Percentiles rank a stretch among this genome's conserved stretches.
These are phyloP conservation scores for Bertia moriformis DNA, from an alignment of 2,329 filamentous ascomycete genomes.

Conservation along the genomic window DNA sequence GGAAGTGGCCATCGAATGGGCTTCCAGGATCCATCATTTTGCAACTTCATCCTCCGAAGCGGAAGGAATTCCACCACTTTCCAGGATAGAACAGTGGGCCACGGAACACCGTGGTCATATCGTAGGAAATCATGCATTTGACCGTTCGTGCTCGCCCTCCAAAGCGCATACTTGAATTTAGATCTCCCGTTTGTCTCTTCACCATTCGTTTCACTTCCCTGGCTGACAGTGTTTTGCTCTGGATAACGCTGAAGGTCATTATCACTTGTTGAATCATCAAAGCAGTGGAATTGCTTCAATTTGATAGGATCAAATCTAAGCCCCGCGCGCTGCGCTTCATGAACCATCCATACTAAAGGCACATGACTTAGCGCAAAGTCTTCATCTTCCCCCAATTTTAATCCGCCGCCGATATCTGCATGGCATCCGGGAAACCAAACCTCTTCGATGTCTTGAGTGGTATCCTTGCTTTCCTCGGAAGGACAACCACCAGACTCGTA, in stretches of 20 bases:
- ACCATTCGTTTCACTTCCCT: neutral
- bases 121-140: conserved; percentile 35
- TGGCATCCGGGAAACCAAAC: conserved; percentile 46
- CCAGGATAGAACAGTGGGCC: conserved; percentile 31
- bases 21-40: conserved; percentile 40
- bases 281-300: conserved; percentile 32
- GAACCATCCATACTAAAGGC: conserved; percentile 44
- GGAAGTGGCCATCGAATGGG: conserved; percentile 45
- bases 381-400: conserved; percentile 22
- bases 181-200: neutral
- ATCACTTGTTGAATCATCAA: conserved; percentile 17
- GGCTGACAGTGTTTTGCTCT: conserved; percentile 1
- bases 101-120: conserved; percentile 26
- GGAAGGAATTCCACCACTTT: conserved; percentile 50
- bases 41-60: conserved; percentile 46
- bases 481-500: neutral
- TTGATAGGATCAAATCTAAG: conserved; percentile 38
- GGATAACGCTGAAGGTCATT: neutral
- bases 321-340: conserved; percentile 37
- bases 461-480: conserved; percentile 11
- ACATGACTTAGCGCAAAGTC: conserved; percentile 31
- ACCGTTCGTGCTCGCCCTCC: neutral
- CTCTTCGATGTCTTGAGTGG: conserved; percentile 40
- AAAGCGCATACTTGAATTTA: neutral
- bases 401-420: conserved; percentile 44